Evolutionary conservation across 2,329 filamentous ascomycete genomes (phyloP).

Genomic region (Microascus cirrosus): DNA sequence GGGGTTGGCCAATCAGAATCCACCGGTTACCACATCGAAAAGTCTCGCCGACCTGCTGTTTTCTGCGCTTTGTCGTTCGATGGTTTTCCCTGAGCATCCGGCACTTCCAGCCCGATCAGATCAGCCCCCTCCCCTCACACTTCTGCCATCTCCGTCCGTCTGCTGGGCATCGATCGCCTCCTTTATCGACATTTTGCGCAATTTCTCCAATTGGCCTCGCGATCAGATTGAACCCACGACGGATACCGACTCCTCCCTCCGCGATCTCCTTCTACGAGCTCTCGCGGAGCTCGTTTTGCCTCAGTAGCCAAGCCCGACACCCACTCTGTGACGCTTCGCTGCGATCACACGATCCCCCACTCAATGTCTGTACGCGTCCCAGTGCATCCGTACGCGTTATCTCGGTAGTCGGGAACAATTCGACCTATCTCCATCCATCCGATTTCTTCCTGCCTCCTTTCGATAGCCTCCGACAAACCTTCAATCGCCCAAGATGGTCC

Average conservation of each 20-base stretch:
- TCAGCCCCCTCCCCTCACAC: neutral
- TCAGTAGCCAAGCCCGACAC: neutral
- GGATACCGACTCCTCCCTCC: neutral
- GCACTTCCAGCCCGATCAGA: neutral
- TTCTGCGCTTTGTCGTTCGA: slow-evolving; percentile 5
- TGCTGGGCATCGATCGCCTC: neutral
- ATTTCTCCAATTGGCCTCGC: neutral
- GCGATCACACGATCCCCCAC: neutral
- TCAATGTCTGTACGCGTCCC: slow-evolving; percentile 2
- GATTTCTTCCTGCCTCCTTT: neutral
- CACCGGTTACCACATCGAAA: neutral
- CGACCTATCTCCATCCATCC: neutral
- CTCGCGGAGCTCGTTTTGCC: neutral
- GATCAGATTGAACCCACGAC: neutral
- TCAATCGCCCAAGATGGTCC: slow-evolving; percentile 38
- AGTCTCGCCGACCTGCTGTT: neutral
- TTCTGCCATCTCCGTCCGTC: neutral
- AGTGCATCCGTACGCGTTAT: neutral
- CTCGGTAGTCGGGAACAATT: neutral
- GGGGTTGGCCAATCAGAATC: slow-evolving; percentile 5
- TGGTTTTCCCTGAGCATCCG: neutral
- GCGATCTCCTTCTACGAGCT: neutral
- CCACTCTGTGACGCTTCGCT: neutral
- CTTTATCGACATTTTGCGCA: neutral
- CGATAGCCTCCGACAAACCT: neutral